Evolutionary conservation across 1,139 yeast species (phyloP), one percentile per base, ranked within the genome.

Genomic region (Taphrina sp.): DNA sequence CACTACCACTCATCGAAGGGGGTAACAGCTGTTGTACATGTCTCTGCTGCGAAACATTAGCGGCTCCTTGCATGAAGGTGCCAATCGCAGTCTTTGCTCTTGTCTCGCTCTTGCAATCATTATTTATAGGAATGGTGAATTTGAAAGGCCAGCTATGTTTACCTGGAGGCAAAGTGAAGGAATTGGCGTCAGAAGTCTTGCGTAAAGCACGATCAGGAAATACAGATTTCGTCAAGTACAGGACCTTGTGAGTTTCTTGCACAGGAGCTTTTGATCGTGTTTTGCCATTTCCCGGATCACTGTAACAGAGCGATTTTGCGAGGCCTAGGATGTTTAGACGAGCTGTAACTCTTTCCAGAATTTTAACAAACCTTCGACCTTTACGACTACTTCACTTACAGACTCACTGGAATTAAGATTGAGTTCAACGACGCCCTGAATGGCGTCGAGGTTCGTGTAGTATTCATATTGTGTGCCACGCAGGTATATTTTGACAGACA

Each of bases 281-380:
- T 38, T 49, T 58, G 62, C 66, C 62, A 57, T 61, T 60, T 60
- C 43, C 47, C 65, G 63, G 52, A 56, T 53, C 61, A 70, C 70
- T 0, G 82, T 70, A 38, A 65, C 69, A 19, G 82, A 66, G 26
- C 10, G 44, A 35, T 26, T 49, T 49, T 12, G 54, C 24, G 23
- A 3, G 77, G n/a, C n/a, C n/a, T n/a, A n/a, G n/a, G n/a, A n/a
- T n/a, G n/a, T n/a, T n/a, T n/a, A n/a, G n/a, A n/a, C n/a, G n/a
- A n/a, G n/a, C n/a, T n/a, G n/a, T n/a, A n/a, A n/a, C n/a, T n/a
- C n/a, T n/a, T n/a, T n/a, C n/a, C n/a, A n/a, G n/a, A n/a, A n/a
- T n/a, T n/a, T n/a, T n/a, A n/a, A n/a, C n/a, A n/a, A n/a, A 69
- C 86, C 87, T 63, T 80, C 83, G 28, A 82, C 70, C 64, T 81